These are phyloP conservation scores for Drechslerella stenobrocha DNA, from an alignment of 2,329 filamentous ascomycete genomes.

Conservation along the genomic window DNA sequence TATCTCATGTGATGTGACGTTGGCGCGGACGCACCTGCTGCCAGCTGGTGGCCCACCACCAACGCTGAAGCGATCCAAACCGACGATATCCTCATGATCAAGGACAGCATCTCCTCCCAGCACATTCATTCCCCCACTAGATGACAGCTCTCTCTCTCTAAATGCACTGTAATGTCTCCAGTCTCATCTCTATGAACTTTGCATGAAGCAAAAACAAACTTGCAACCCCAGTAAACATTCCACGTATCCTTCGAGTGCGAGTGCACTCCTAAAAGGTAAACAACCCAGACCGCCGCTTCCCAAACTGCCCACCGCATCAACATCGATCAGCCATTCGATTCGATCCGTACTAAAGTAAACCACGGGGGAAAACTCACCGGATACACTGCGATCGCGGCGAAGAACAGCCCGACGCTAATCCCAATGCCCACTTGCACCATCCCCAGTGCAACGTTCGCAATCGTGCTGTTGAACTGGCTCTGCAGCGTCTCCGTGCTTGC, in stretches of 20 bases:
- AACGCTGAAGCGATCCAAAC: too few species aligned
- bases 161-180: too few species aligned
- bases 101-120: too few species aligned
- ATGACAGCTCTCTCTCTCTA: too few species aligned
- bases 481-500: conserved; percentile 17
- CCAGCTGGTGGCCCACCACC: too few species aligned
- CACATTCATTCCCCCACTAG: too few species aligned
- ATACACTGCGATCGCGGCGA: conserved; percentile 59
- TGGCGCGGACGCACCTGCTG: too few species aligned
- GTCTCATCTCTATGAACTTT: neutral
- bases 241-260: too few species aligned
- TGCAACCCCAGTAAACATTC: neutral
- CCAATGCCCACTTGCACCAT: conserved; percentile 67
- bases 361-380: conserved; percentile 52
- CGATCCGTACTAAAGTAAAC: conserved; percentile 61
- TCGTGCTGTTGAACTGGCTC: conserved; percentile 54
- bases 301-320: conserved; percentile 55
- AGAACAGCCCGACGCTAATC: conserved; percentile 65
- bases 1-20: too few species aligned
- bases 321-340: neutral
- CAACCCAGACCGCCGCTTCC: conserved; percentile 64
- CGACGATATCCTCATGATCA: too few species aligned
- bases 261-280: conserved; percentile 60
- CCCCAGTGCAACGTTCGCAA: conserved; percentile 63
- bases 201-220: neutral